These are phyloP conservation scores for Aphelidium insulamus DNA, from an alignment of 371 early-diverging fungal genomes.

Conservation along the genomic window DNA sequence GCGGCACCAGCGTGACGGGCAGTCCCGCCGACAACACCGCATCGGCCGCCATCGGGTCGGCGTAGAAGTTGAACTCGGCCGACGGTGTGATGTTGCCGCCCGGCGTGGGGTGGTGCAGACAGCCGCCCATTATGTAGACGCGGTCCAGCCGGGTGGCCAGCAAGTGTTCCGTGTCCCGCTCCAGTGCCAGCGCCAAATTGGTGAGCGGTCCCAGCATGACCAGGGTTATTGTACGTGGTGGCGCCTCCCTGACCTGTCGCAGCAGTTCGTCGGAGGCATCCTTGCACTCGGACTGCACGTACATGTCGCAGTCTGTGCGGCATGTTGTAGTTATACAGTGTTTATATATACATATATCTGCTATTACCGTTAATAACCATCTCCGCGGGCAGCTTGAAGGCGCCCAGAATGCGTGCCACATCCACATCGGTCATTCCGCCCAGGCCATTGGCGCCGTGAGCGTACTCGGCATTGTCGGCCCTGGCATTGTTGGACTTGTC, in stretches of 20 bases:
- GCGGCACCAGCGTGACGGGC: too few relatives aligned
- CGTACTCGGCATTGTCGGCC: constrained; percentile 12
- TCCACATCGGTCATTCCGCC: constrained; percentile 16
- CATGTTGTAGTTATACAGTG: background rate
- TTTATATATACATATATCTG: background rate
- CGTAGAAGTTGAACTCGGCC: constrained; percentile 30
- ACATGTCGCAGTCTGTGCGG: background rate
- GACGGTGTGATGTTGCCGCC: constrained; percentile 22
- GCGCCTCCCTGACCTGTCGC: constrained; percentile 14
- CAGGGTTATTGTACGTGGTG: constrained; percentile 19
- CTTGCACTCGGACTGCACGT: background rate
- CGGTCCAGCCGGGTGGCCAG: constrained; percentile 21
- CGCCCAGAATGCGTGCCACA: constrained; percentile 2
- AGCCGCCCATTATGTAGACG: constrained; percentile 26
- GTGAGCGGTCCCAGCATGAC: constrained; percentile 28
- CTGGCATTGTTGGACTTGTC: constrained; percentile 11
- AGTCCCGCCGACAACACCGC: constrained; percentile 15
- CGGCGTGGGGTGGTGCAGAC: constrained; percentile 3
- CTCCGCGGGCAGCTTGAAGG: too few relatives aligned
- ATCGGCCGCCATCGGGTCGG: constrained; percentile 23
- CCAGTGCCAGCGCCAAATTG: constrained; percentile 25
- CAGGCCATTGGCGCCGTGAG: constrained; percentile 25
- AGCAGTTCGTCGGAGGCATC: constrained; percentile 15
- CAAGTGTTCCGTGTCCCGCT: constrained; percentile 19
- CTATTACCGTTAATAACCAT: background rate